phyloP scores from a whole-genome alignment of 108 stramenopile genomes.

The Nitzschia sp. region DNA sequence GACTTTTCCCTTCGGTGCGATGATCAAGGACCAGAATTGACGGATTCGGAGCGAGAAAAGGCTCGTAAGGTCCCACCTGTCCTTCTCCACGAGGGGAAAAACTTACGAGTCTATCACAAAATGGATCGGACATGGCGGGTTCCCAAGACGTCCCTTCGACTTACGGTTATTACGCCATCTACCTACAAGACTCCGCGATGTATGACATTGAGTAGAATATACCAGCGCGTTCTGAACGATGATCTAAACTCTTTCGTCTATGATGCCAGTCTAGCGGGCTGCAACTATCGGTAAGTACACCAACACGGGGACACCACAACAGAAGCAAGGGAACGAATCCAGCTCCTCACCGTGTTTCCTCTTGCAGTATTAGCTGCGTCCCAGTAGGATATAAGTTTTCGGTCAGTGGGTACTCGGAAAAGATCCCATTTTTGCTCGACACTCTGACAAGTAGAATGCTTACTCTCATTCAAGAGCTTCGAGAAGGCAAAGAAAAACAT shows the following conservation, averaged over 20 bases:
- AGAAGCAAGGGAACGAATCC: too few relatives aligned
- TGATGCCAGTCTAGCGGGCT: conserved; percentile 88
- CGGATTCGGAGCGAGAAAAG: conserved; percentile 9
- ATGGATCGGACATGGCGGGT: conserved; percentile 80
- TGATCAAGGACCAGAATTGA: conserved; percentile 25
- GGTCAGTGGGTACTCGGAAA: conserved; percentile 83
- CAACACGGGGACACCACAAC: too few relatives aligned
- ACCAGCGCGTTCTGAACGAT: conserved; percentile 77
- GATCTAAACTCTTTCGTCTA: conserved; percentile 85
- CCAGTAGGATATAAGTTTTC: conserved; percentile 72
- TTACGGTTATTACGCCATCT: conserved; percentile 68
- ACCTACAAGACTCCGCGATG: conserved; percentile 74
- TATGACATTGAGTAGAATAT: conserved; percentile 84
- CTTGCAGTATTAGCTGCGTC: conserved; percentile 43
- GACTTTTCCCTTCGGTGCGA: conserved; percentile 83
- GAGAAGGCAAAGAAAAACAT: conserved; percentile 64
- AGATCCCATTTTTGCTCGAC: conserved; percentile 77
- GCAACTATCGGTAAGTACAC: conserved; percentile 55
- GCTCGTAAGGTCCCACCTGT: conserved; percentile 37
- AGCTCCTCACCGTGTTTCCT: background rate
- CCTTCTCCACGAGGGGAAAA: conserved; percentile 52
- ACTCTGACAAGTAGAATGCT: conserved; percentile 71
- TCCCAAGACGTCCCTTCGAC: conserved; percentile 69
- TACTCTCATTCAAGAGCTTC: conserved; percentile 81
- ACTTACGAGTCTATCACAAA: conserved; percentile 81